phyloP scores from a whole-genome alignment of 352 stramenopile genomes.

The Pythium brassicae region DNA sequence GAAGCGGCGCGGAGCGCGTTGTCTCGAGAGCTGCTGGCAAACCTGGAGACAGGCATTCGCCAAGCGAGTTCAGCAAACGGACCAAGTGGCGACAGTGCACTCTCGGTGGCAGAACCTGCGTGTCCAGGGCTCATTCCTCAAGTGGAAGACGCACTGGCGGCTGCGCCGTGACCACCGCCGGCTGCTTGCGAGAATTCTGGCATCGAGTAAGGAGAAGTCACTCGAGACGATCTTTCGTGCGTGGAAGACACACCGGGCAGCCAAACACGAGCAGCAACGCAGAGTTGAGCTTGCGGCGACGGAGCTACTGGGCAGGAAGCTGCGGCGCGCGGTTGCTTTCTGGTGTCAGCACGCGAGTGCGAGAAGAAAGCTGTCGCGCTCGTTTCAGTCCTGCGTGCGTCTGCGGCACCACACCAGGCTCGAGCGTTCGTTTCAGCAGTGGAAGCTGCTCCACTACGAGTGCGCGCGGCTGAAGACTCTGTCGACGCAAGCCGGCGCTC shows the following conservation, averaged over 20 bases:
- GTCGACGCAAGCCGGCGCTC: background rate
- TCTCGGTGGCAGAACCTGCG: slow-evolving; percentile 24
- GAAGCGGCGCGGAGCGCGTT: background rate
- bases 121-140: slow-evolving; percentile 20
- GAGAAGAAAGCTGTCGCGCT: background rate
- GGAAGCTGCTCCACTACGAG: background rate
- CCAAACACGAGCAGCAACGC: background rate
- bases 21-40: slow-evolving; percentile 14
- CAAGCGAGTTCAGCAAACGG: slow-evolving; percentile 9
- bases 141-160: slow-evolving; percentile 30
- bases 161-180: slow-evolving; percentile 23
- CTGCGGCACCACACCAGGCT: background rate
- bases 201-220: slow-evolving; percentile 13
- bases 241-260: slow-evolving; percentile 18
- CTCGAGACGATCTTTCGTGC: slow-evolving; percentile 19
- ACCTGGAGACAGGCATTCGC: slow-evolving; percentile 16
- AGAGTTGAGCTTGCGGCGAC: background rate
- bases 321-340: slow-evolving; percentile 1
- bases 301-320: slow-evolving; percentile 2
- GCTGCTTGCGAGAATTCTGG: slow-evolving; percentile 13
- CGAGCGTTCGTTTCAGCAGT: background rate
- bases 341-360: slow-evolving; percentile 6
- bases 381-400: background rate
- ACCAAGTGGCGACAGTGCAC: slow-evolving; percentile 14
- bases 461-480: background rate